Evolutionary conservation across 164 flowering plant species (phyloP).

Genomic region (Cinnamomum chago): DNA sequence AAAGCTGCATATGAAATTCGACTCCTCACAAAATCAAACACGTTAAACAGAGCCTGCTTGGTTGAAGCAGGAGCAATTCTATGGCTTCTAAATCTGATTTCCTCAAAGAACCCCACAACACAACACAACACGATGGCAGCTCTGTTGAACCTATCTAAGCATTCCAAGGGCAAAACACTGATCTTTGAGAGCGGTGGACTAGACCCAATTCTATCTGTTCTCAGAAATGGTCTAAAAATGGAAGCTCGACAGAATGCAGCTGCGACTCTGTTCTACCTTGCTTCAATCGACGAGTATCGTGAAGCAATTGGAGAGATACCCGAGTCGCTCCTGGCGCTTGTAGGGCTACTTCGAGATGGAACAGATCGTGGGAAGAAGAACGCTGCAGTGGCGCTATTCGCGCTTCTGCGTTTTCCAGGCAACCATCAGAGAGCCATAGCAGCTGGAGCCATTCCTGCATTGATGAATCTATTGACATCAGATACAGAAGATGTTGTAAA

Average conservation of each 20-base stretch:
- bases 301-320: constrained; percentile 50
- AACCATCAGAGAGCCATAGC: constrained; percentile 48
- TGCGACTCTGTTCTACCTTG: constrained; percentile 65
- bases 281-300: constrained; percentile 58
- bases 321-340: constrained; percentile 48
- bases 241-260: constrained; percentile 67
- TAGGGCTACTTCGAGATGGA: constrained; percentile 40
- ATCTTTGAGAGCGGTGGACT: constrained; percentile 57
- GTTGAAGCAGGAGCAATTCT: constrained; percentile 50
- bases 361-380: constrained; percentile 55
- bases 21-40: constrained; percentile 56
- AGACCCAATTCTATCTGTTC: constrained; percentile 32
- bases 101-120: constrained; percentile 27
- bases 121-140: constrained; percentile 71
- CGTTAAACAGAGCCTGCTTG: constrained; percentile 59
- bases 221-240: constrained; percentile 38
- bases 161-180: constrained; percentile 32
- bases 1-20: constrained; percentile 71
- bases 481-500: constrained; percentile 38
- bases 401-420: constrained; percentile 37
- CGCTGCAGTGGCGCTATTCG: constrained; percentile 56
- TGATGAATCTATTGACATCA: constrained; percentile 33
- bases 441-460: constrained; percentile 47
- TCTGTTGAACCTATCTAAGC: constrained; percentile 68
- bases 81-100: constrained; percentile 38